Base-by-base conservation (phyloP, 306 rosid species). In the Oemleria cerasiformis region DNA sequence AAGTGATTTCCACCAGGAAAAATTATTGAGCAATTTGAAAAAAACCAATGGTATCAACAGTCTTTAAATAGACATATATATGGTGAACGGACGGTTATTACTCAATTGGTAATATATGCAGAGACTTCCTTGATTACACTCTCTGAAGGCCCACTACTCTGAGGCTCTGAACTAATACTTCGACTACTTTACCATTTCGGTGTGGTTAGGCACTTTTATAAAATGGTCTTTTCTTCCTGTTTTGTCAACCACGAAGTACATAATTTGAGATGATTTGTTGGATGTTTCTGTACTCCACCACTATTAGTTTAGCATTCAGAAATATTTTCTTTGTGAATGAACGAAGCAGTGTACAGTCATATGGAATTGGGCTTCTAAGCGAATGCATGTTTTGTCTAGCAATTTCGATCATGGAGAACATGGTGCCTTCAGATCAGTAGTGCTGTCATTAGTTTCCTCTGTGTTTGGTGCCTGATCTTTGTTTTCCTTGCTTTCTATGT, bases 401-500 rank as follows among this genome's bases (percentile, higher is more conserved):
- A 30, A 30, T 30, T 30, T 30, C 3, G 36, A 45, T 45, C 14
- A 15, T 10, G 50, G 14, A 10, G 14, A 16, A 44, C 55, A 23
- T 41, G 43, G 19, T 45, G 6, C 30, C 20, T 48, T 38, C 30
- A 51, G 19, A 42, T 3, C 43, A 30, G 2, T 41, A 49, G 65
- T 25, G 36, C 36, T 72, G 5, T 21, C 15, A 0, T 5, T 41
- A 21, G 14, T 73, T n/a, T 34, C n/a, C 57, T 43, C 13, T 2
- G 19, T 40, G 5, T 8, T 45, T 21, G 30, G 36, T 13, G 51
- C 36, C 38, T 68, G 49, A 43, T 42, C 10, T 53, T 57, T 63
- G 34, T 8, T 41, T 51, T 39, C 7, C 16, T 64, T 17, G 34
- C 13, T 6, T 34, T 63, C 8, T 68, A 5, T 75, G 83, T 87